Evolutionary conservation across 371 early-diverging fungal species (phyloP).

Genomic region (Neoconidiobolus thromboides): DNA sequence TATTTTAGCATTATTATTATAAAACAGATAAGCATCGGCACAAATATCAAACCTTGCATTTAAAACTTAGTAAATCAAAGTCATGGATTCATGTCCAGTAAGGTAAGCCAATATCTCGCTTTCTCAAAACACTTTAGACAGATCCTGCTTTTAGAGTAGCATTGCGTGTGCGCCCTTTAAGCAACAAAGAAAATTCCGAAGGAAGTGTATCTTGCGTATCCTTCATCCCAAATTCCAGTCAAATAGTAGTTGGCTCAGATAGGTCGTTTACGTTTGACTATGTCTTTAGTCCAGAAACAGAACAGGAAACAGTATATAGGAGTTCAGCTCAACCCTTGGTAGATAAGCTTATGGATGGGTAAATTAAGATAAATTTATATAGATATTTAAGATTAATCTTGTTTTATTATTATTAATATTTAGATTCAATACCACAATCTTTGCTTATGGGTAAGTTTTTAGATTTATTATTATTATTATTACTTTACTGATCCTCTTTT

Average conservation of each 20-base stretch:
- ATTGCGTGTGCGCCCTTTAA: conserved; percentile 58
- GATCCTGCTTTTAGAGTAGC: conserved; percentile 33
- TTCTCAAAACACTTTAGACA: neutral
- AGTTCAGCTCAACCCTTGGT: conserved; percentile 43
- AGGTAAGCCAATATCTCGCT: neutral
- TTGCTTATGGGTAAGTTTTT: conserved; percentile 18
- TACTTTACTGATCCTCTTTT: conserved; percentile 7
- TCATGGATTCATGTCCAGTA: neutral
- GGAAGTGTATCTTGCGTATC: conserved; percentile 47
- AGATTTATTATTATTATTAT: conserved; percentile 40
- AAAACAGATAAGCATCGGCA: too few species aligned
- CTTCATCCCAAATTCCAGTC: conserved; percentile 33
- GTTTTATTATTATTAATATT: neutral
- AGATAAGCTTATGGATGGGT: conserved; percentile 61
- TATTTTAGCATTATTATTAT: too few species aligned
- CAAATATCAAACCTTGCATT: too few species aligned
- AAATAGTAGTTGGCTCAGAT: conserved; percentile 38
- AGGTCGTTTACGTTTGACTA: conserved; percentile 71
- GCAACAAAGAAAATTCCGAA: conserved; percentile 46
- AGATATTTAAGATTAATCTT: too few species aligned
- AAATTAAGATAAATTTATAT: neutral
- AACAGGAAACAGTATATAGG: conserved; percentile 58
- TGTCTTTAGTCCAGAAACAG: conserved; percentile 47
- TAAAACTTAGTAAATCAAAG: too few species aligned
- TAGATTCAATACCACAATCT: conserved; percentile 24